Evolutionary conservation across 2,329 filamentous ascomycete species (phyloP).

Genomic region (Ceratocystis huliohia): DNA sequence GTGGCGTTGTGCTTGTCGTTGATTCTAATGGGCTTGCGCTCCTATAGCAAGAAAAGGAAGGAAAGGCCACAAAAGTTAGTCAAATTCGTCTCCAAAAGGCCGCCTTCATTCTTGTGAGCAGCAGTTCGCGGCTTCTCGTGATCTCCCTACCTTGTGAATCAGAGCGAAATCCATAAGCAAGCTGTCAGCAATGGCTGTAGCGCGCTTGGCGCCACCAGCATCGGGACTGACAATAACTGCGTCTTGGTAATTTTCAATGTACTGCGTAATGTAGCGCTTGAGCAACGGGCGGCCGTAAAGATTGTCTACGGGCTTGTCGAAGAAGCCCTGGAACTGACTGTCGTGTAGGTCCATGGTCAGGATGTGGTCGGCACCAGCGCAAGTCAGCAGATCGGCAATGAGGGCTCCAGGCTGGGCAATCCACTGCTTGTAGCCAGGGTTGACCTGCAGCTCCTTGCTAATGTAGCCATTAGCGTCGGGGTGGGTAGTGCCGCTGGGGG

Average conservation of each 20-base stretch:
- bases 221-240: slow-evolving; percentile 93
- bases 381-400: slow-evolving; percentile 85
- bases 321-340: slow-evolving; percentile 95
- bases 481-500: slow-evolving; percentile 36
- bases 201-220: slow-evolving; percentile 90
- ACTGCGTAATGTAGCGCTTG: slow-evolving; percentile 59
- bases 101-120: slow-evolving; percentile 21
- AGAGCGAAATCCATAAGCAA: slow-evolving; percentile 91
- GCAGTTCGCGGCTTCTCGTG: too few species aligned
- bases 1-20: slow-evolving; percentile 80
- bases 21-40: slow-evolving; percentile 78
- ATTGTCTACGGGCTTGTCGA: slow-evolving; percentile 97
- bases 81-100: slow-evolving; percentile 11
- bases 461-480: slow-evolving; percentile 25
- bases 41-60: slow-evolving; percentile 40
- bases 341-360: slow-evolving; percentile 98
- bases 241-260: slow-evolving; percentile 72
- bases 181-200: slow-evolving; percentile 86
- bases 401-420: slow-evolving; percentile 93
- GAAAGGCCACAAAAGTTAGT: slow-evolving; percentile 22
- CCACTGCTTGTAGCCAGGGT: slow-evolving; percentile 96
- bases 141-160: slow-evolving; percentile 73
- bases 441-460: slow-evolving; percentile 51
- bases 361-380: slow-evolving; percentile 89
- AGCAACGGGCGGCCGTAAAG: slow-evolving; percentile 72